Percentiles rank a stretch among this genome's conserved stretches.
phyloP scores from a whole-genome alignment of 768 basidiomycete species.

The Boletus barrowsii region DNA sequence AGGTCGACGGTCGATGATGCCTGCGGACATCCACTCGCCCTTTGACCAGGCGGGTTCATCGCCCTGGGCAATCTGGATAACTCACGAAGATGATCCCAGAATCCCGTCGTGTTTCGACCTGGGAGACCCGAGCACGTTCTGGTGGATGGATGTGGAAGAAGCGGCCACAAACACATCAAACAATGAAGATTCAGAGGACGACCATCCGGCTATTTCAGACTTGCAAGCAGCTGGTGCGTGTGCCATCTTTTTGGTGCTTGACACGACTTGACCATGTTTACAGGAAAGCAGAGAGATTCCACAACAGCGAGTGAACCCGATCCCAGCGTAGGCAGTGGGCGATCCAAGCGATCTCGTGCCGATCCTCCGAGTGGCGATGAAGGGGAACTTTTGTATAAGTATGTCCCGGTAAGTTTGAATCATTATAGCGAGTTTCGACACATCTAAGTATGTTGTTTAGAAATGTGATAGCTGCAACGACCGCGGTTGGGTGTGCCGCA shows the following conservation, averaged over 20 bases:
- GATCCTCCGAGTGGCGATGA: background rate
- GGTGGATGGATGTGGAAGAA: conserved; percentile 5
- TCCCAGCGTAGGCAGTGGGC: too few species aligned
- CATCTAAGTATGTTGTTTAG: background rate
- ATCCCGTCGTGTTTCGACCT: background rate
- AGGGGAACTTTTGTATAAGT: background rate
- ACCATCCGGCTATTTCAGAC: background rate
- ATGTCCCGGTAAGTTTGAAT: background rate
- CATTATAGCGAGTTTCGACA: background rate
- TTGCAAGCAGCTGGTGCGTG: too few species aligned
- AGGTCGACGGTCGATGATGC: background rate
- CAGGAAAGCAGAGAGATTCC: too few species aligned
- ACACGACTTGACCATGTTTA: too few species aligned
- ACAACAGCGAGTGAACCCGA: too few species aligned
- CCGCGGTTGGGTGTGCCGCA: background rate
- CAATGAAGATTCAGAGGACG: background rate
- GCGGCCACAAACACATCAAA: background rate
- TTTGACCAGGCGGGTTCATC: background rate
- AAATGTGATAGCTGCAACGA: background rate
- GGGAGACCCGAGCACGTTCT: conserved; percentile 7
- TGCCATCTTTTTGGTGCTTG: too few species aligned
- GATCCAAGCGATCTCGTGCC: background rate
- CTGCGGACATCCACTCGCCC: conserved; percentile 2
- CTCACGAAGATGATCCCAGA: background rate
- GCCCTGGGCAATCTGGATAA: background rate